Evolutionary conservation across 2,329 filamentous ascomycete species (phyloP), one percentile per base, ranked within the genome.

Genomic region (Claviceps paspali): DNA sequence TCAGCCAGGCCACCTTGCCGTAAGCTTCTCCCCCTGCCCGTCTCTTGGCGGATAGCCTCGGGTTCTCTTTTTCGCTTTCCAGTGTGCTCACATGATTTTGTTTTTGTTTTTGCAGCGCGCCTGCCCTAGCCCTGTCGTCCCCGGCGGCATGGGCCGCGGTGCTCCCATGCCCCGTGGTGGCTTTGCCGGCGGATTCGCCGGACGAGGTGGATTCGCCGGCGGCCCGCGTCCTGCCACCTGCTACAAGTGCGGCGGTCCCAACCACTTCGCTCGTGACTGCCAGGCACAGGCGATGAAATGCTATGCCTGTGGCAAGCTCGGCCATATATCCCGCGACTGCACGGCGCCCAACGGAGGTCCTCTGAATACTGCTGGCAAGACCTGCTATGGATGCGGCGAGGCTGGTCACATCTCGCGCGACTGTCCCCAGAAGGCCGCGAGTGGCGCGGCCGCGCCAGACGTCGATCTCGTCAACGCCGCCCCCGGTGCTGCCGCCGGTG

Each of bases 211-310:
- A 36, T 91, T 80, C 56, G 68, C 70, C 49, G 77, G 77, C 47
- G 76, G 75, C 38, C 74, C 79, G 50, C 74, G 76, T 44, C 73
- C 74, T 42, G 73, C 77, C 26, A 81, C 77, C 38, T 82, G 77
- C 65, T 81, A 81, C 62, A 81, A 81, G 64, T 82, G 77, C 57
- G 76, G 76, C 49, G 76, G 88, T 24, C 91, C 91, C 42, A 98
- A 98, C 71, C 91, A 98, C 66, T 98, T 93, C 57, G 91, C 91
- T 46, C 82, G 91, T 47, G 91, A 98, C 55, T 98, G 91, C 71
- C 91, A 96, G 69, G 87, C 91, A 49, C 86, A 94, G 63, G 84
- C 86, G 45, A 93, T 94, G 85, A 95, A 95, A 68, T 95, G 87
- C 72, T 95, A 94, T 55, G 87, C 87, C 48, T 95, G 87, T 57